These are phyloP conservation scores for Apophysomyces ossiformis DNA, from an alignment of 371 early-diverging fungal genomes.

Conservation along the genomic window DNA sequence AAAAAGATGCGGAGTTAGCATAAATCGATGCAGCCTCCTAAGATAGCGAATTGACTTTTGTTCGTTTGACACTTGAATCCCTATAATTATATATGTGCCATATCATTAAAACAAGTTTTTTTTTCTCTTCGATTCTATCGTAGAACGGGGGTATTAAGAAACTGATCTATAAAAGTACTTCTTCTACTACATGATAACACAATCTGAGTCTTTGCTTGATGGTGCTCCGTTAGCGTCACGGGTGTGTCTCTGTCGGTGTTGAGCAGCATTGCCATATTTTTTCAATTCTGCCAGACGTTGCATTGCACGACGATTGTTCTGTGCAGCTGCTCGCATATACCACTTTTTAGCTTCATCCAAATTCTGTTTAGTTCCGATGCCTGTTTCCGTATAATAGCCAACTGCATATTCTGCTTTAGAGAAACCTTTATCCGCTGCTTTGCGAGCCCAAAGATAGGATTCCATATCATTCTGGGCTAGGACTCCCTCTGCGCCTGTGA, in stretches of 20 bases:
- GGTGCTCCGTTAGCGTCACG: conserved; percentile 35
- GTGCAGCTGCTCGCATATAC: conserved; percentile 74
- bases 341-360: conserved; percentile 73
- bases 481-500: conserved; percentile 68
- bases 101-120: neutral
- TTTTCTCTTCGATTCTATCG: neutral
- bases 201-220: conserved; percentile 34
- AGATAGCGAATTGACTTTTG: neutral
- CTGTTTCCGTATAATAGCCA: conserved; percentile 83
- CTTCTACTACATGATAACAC: conserved; percentile 31
- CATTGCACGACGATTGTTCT: conserved; percentile 73
- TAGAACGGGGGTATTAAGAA: neutral
- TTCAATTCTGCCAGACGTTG: conserved; percentile 68
- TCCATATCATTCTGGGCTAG: conserved; percentile 75
- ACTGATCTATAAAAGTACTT: neutral
- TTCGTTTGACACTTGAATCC: neutral
- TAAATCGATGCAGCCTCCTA: conserved; percentile 1
- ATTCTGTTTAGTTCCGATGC: conserved; percentile 71
- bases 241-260: conserved; percentile 28
- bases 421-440: conserved; percentile 77
- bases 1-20: neutral
- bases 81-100: too few relatives aligned
- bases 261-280: conserved; percentile 41
- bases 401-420: conserved; percentile 86
- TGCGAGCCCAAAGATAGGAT: conserved; percentile 80